Conservation (phyloP, 805 yeast genomes). For the Ogataea sp. region DNA sequence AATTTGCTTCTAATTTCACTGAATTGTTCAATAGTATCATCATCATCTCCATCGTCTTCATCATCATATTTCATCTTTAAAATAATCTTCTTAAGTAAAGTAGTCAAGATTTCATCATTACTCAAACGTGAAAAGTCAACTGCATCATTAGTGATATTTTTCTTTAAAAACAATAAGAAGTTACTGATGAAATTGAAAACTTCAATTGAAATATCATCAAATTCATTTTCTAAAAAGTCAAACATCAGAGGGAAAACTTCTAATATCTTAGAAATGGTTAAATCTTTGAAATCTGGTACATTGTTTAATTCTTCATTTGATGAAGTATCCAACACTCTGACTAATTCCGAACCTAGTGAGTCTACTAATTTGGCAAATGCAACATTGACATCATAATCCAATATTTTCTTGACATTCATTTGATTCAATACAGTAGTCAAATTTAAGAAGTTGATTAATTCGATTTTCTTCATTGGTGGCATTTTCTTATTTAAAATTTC, state of each 20-base stretch:
- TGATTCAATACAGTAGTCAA: conserved; percentile 46
- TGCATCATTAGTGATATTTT: conserved; percentile 30
- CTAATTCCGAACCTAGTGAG: conserved; percentile 66
- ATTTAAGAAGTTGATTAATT: conserved; percentile 60
- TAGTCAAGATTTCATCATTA: conserved; percentile 44
- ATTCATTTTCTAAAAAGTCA: conserved; percentile 67
- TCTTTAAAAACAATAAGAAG: conserved; percentile 64
- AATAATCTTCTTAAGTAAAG: conserved; percentile 61
- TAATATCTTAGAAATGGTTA: conserved; percentile 38
- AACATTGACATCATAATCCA: conserved; percentile 54
- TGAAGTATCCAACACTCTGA: conserved; percentile 55
- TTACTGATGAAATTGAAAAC: conserved; percentile 75
- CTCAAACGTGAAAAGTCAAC: conserved; percentile 22
- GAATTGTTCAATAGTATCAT: conserved; percentile 71
- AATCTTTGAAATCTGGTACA: conserved; percentile 27
- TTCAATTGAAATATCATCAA: conserved; percentile 81
- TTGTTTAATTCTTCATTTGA: conserved; percentile 27
- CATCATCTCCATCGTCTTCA: conserved; percentile 49
- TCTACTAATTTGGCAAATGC: conserved; percentile 73
- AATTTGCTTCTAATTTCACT: conserved; percentile 69
- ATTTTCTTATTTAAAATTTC: conserved; percentile 52
- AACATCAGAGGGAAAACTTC: conserved; percentile 68
- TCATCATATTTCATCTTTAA: conserved; percentile 74
- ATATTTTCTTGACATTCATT: conserved; percentile 32
- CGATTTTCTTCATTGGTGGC: conserved; percentile 49